Evolutionary conservation across 371 early-diverging fungal species (phyloP).

Genomic region (Circinella umbellata): DNA sequence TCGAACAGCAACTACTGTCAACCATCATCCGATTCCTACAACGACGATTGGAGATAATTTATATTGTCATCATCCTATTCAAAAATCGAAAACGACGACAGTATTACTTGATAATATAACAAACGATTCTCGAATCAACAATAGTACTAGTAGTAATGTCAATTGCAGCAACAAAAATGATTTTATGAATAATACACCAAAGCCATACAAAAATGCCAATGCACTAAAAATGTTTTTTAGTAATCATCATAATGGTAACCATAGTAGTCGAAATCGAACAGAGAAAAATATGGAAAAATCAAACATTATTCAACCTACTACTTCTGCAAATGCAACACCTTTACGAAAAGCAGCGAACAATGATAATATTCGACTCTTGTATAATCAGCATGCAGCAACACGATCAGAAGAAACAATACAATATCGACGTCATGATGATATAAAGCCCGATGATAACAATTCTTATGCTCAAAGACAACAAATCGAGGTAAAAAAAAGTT

Average conservation of each 20-base stretch:
- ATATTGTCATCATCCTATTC: neutral
- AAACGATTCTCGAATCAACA: neutral
- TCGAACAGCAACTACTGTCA: conserved; percentile 2
- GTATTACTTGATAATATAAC: neutral
- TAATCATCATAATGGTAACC: neutral
- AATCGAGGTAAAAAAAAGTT: no score
- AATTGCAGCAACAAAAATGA: neutral
- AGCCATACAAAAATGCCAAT: conserved; percentile 12
- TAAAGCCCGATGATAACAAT: no score
- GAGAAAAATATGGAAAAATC: neutral
- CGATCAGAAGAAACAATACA: no score
- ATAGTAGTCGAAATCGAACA: neutral
- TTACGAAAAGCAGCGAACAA: neutral
- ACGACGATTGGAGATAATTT: neutral
- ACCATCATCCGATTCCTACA: neutral
- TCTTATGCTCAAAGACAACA: no score
- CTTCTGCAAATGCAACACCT: no score
- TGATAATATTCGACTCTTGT: neutral
- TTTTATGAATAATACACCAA: neutral
- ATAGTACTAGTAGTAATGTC: neutral
- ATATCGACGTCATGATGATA: no score
- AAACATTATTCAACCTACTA: no score
- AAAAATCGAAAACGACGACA: neutral
- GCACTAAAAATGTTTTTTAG: conserved; percentile 12
- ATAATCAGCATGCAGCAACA: neutral